phyloP scores from a whole-genome alignment of 768 basidiomycete genomes.

The Galerina sulciceps region DNA sequence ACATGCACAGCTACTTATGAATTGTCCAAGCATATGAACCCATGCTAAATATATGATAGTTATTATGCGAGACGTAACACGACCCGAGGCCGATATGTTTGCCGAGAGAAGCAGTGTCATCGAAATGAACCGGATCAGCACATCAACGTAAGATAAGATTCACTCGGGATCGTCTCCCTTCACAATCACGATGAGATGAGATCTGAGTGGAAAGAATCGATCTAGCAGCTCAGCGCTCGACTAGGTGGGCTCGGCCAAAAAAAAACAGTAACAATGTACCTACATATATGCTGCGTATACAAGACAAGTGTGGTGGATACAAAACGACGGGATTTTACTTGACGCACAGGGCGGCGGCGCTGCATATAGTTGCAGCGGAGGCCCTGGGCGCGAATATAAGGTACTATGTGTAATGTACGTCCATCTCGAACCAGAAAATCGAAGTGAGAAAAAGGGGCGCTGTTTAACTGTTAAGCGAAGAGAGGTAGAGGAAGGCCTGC shows the following conservation, averaged over 20 bases:
- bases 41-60: too few species aligned
- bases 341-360: conserved; percentile 1
- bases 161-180: too few species aligned
- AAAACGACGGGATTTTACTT: conserved; percentile 15
- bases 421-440: conserved; percentile 16
- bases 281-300: conserved; percentile 10
- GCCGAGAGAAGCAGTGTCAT: too few species aligned
- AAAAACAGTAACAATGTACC: conserved; percentile 2
- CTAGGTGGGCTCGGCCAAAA: neutral
- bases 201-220: too few species aligned
- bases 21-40: too few species aligned
- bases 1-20: too few species aligned
- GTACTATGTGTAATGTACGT: conserved; percentile 20
- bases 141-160: too few species aligned
- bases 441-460: conserved; percentile 6
- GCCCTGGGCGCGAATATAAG: conserved; percentile 9
- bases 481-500: neutral
- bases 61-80: too few species aligned
- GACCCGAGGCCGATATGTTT: too few species aligned
- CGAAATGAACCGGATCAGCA: too few species aligned
- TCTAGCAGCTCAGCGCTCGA: too few species aligned
- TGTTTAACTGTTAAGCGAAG: conserved; percentile 3
- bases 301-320: conserved; percentile 20
- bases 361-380: neutral
- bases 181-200: too few species aligned